Evolutionary conservation across 2,329 filamentous ascomycete species (phyloP), one percentile per base, ranked within the genome.

Genomic region (Venturiaceae sp.): DNA sequence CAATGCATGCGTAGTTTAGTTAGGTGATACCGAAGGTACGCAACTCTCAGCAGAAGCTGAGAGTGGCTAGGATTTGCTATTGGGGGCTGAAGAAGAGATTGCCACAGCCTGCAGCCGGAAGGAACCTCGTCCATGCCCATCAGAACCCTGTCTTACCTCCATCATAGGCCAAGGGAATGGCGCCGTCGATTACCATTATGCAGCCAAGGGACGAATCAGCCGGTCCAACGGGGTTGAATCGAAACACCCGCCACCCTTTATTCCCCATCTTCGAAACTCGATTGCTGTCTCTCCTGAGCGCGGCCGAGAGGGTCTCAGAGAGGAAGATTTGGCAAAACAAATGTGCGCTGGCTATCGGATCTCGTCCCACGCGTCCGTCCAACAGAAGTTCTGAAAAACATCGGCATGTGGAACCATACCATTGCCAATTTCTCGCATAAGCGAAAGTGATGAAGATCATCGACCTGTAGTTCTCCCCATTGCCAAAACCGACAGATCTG

Each of bases 61-160:
- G 26, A 50, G 23, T 30, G 44, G 44, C 44, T 50, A 50, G 44
- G 44, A 2, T 13, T 21, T 14, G 44, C 44, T 13, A 50, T 50
- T 50, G 44, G 44, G 44, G 44, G 44, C 44, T 30, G 44, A 50
- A n/a, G 44, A 50, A 50, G 44, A 50, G 44, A 50, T 50, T 50
- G 44, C 44, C 44, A 16, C 44, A 50, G 44, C 23, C 44, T n/a
- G 13, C 9, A 32, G 13, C 44, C 44, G 26, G 23, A 47, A 26
- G 21, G 16, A 14, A 30, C 13, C 44, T 30, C n/a, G 44, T 30
- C 44, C 23, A 26, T n/a, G 14, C 3, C 44, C 37, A 7, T n/a
- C n/a, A n/a, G n/a, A n/a, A 39, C 5, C 21, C 19, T 47, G 41
- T 30, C 23, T 30, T 5, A n/a, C 44, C 16, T 23, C 44, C 26